phyloP scores from a whole-genome alignment of 2,329 filamentous ascomycete genomes.

The Eurotiales sp. region DNA sequence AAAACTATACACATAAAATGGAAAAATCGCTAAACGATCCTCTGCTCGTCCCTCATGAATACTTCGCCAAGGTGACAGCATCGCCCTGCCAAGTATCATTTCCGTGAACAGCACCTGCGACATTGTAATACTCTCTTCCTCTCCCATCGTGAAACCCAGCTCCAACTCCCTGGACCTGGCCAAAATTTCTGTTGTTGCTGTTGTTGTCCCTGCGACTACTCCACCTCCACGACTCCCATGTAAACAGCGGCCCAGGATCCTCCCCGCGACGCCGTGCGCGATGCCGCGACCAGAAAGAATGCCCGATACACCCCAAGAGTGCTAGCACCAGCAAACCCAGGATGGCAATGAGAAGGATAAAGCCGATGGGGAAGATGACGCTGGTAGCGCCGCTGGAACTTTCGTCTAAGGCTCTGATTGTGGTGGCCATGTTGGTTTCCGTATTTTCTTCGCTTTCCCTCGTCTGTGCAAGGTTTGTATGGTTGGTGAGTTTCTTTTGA shows the following conservation, averaged over 20 bases:
- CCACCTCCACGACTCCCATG: neutral
- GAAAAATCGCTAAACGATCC: too few relatives aligned
- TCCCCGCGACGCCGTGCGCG: slow-evolving; percentile 1
- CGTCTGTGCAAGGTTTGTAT: too few relatives aligned
- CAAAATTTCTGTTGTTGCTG: too few relatives aligned
- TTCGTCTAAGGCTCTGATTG: neutral
- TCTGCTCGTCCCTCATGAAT: neutral
- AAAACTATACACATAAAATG: too few relatives aligned
- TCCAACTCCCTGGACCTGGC: too few relatives aligned
- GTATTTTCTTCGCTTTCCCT: neutral
- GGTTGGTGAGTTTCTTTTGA: too few relatives aligned
- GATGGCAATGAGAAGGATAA: neutral
- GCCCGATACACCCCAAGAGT: neutral
- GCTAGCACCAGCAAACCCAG: neutral
- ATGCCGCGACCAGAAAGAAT: neutral
- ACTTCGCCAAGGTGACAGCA: neutral
- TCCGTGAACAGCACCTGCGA: neutral
- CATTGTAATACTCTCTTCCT: slow-evolving; percentile 2
- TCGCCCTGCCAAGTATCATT: neutral
- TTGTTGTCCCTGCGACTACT: neutral
- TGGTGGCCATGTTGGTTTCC: neutral
- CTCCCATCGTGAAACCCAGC: neutral
- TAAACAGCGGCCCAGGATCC: neutral
- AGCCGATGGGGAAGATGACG: neutral
- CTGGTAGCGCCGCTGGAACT: neutral